A percentile compares a stretch with the other conserved stretches of the same genome.
Evolutionary conservation across 2,329 filamentous ascomycete genomes (phyloP).

Genomic region (Aspergillus sp.): DNA sequence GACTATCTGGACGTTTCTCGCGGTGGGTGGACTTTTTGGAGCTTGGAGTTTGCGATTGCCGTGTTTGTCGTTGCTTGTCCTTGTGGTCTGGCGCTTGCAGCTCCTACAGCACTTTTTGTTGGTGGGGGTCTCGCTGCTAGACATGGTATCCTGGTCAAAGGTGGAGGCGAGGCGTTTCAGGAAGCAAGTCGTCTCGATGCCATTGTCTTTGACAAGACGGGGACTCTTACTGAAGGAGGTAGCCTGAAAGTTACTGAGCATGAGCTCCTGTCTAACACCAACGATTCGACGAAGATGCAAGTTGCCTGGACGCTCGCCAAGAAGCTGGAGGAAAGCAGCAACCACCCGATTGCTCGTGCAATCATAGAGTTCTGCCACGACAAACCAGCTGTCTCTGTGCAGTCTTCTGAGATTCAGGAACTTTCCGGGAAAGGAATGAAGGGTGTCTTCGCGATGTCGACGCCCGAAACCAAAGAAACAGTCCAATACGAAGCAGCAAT

Average conservation of each 20-base stretch:
- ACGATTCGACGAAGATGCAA: slow-evolving; percentile 26
- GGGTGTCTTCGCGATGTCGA: slow-evolving; percentile 41
- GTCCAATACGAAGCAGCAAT: slow-evolving; percentile 44
- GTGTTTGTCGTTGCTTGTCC: slow-evolving; percentile 85
- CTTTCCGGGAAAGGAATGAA: slow-evolving; percentile 53
- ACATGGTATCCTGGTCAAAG: slow-evolving; percentile 73
- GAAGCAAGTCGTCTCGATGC: slow-evolving; percentile 71
- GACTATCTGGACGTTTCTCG: slow-evolving; percentile 47
- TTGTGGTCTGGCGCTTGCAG: slow-evolving; percentile 76
- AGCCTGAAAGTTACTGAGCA: slow-evolving; percentile 51
- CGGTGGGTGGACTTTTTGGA: slow-evolving; percentile 47
- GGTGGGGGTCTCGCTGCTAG: slow-evolving; percentile 73
- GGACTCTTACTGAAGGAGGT: slow-evolving; percentile 66
- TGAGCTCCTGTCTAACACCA: slow-evolving; percentile 27
- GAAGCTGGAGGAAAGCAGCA: slow-evolving; percentile 52
- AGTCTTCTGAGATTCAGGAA: slow-evolving; percentile 43
- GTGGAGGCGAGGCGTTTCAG: slow-evolving; percentile 78
- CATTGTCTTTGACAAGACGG: slow-evolving; percentile 84
- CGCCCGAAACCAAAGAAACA: slow-evolving; percentile 9
- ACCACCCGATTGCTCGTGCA: slow-evolving; percentile 54
- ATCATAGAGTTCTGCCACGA: slow-evolving; percentile 44
- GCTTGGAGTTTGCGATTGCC: slow-evolving; percentile 64
- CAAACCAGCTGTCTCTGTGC: slow-evolving; percentile 18
- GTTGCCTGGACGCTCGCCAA: slow-evolving; percentile 43
- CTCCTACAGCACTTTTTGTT: slow-evolving; percentile 79